Evolutionary conservation across 2,329 filamentous ascomycete species (phyloP), one percentile per base, ranked within the genome.

Genomic region (Fusarium sp.): DNA sequence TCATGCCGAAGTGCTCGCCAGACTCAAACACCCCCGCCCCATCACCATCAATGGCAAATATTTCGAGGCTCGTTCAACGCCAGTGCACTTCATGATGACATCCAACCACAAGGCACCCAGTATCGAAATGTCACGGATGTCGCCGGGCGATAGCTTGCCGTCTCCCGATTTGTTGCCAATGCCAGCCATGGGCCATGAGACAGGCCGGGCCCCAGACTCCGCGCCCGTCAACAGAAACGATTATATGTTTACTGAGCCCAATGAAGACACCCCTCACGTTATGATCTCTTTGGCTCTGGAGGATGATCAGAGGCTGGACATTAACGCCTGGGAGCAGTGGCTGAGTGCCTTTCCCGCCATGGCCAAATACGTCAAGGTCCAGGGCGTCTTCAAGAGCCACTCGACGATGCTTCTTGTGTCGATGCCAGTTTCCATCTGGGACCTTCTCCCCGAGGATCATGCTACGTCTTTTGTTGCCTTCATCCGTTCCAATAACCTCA

Each of bases 41-140:
- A 87, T 90, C 72, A 85, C 87, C 66, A 86, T 88, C 74, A 89
- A 91, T 71, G 89, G 89, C 62, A 88, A 87, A 79, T 85, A 87
- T 20, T 89, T 89, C 56, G 89, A 91, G 75, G 87, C 88, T 38
- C 85, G 89, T 42, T 89, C 88, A 3, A 91, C 89, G 0, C 89
- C 89, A 0, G 88, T 91, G 6, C 89, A 91, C 74, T 90, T 90
- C 74, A 91, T 91, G 87, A 90, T 90, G 88, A 91, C 89, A 3
- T 85, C 88, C 20, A 90, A 91, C 67, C 88, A 90, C 77, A 88
- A 85, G 67, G 88, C 87, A 1, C 88, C 88, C 0, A 90, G 89
- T 65, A 91, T 91, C 50, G 88, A 91, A 76, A 80, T 91, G 38
- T 85, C 85, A 7, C 83, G 85, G 27, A 79, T 78, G 45, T 66